Evolutionary conservation across 2,329 filamentous ascomycete genomes (phyloP).

Genomic region (Parasarocladium wereldwijsianum): DNA sequence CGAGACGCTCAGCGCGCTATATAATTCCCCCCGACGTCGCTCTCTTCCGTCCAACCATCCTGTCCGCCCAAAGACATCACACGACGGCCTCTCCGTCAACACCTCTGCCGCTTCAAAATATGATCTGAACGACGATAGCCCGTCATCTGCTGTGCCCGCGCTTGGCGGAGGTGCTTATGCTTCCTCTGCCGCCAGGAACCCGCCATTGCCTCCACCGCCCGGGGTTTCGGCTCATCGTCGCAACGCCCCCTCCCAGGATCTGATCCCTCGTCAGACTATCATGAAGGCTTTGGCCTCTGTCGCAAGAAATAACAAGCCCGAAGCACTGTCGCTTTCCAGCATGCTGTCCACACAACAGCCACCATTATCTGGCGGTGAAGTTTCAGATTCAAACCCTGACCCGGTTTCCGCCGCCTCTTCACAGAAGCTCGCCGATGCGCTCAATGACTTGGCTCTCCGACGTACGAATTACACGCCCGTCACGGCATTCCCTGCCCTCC

Average conservation of each 20-base stretch:
- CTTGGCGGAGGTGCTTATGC: slow-evolving; percentile 11
- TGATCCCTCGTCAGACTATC: slow-evolving; percentile 62
- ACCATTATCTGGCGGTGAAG: too few species aligned
- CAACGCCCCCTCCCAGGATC: slow-evolving; percentile 42
- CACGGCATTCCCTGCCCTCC: slow-evolving; percentile 45
- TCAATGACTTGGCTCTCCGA: slow-evolving; percentile 32
- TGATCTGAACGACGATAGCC: slow-evolving; percentile 6
- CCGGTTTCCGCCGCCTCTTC: slow-evolving; percentile 31
- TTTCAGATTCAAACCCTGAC: too few species aligned
- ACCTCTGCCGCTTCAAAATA: slow-evolving; percentile 9
- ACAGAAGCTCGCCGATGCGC: slow-evolving; percentile 48
- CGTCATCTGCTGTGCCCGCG: slow-evolving; percentile 12
- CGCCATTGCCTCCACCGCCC: slow-evolving; percentile 4
- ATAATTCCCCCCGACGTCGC: slow-evolving; percentile 9
- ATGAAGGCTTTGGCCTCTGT: slow-evolving; percentile 67
- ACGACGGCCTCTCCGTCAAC: slow-evolving; percentile 9
- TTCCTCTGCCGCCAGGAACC: slow-evolving; percentile 1
- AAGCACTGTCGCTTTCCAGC: slow-evolving; percentile 45
- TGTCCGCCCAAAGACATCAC: slow-evolving; percentile 9
- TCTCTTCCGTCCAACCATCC: slow-evolving; percentile 9
- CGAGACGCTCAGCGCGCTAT: too few species aligned
- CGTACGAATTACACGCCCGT: slow-evolving; percentile 14
- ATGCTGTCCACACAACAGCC: slow-evolving; percentile 41
- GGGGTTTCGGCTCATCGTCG: slow-evolving; percentile 20
- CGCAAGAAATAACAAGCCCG: slow-evolving; percentile 43